Percentiles rank a stretch among this genome's conserved stretches.
These are phyloP conservation scores for Phenoliferia sp. DNA, from an alignment of 1,284 basidiomycete genomes.

Conservation along the genomic window DNA sequence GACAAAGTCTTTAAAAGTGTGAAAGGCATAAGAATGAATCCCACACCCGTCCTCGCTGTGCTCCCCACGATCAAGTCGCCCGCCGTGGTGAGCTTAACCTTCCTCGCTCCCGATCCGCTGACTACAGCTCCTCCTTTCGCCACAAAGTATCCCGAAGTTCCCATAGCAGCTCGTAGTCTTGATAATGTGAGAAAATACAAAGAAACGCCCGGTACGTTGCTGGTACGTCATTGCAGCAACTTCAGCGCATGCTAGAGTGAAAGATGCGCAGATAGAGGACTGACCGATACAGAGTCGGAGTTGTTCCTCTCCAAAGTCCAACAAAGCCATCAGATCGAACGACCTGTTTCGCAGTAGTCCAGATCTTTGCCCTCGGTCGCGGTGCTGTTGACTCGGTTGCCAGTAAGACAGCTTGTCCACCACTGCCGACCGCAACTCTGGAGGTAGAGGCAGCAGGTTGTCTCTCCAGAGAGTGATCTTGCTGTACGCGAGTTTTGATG, in stretches of 20 bases:
- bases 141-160: constrained; percentile 3
- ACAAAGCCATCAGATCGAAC: constrained; percentile 44
- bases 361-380: constrained; percentile 11
- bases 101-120: constrained; percentile 5
- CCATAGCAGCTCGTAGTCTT: constrained; percentile 59
- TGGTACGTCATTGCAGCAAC: constrained; percentile 41
- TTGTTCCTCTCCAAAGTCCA: constrained; percentile 70
- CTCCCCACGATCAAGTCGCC: constrained; percentile 91
- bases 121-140: constrained; percentile 4
- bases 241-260: neutral
- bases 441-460: neutral
- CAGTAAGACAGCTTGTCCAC: neutral
- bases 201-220: constrained; percentile 89
- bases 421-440: neutral
- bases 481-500: constrained; percentile 31
- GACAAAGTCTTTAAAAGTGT: constrained; percentile 92
- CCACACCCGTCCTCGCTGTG: constrained; percentile 74
- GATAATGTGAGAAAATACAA: constrained; percentile 84
- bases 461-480: constrained; percentile 15
- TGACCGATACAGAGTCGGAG: constrained; percentile 69
- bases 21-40: constrained; percentile 85
- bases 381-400: neutral
- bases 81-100: constrained; percentile 36
- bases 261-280: constrained; percentile 3
- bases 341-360: constrained; percentile 38